Evolutionary conservation across 108 stramenopile species (phyloP), one percentile per base, ranked within the genome.

Genomic region (Cyclostephanos tholiformis): DNA sequence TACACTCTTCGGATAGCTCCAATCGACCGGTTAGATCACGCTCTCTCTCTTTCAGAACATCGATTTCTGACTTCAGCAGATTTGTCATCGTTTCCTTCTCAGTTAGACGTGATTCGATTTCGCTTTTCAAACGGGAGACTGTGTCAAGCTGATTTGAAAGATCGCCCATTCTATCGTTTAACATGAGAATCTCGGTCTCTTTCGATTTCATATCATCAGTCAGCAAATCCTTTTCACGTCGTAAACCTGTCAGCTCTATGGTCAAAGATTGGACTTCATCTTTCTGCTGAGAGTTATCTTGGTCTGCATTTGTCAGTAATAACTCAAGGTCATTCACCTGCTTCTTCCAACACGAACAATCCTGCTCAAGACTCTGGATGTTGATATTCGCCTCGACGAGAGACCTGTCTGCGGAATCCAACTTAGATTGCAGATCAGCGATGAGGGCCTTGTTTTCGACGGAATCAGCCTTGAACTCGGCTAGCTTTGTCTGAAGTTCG

Each of bases 371-470:
- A 39, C 20, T 19, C 16, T 64, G 30, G 11, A 67, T 67, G 22
- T 76, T 57, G 25, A 55, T 48, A 63, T 76, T 35, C 13, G 61
- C 57, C 36, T 77, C 68, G 25, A 58, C 68, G 44, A 68, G 49
- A 7, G 67, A 48, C 46, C 63, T 35, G 12, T 77, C 76, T 10
- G 76, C 51, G 3, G 68, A 38, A 46, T 77, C 62, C 61, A 77
- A 55, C 22, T 69, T 69, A 19, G 76, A 52, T 27, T 19, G 69
- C 0, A 77, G 67, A 22, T 63, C 68, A 9, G 67, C 38, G 26
- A 10, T 46, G 13, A 69, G 16, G 41, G 36, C 63, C 68, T 63
- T 67, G 39, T 36, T 39, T 14, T 20, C 49, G 4, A 12, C 23
- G 26, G 68, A 67, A 16, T 63, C 76, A 30, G 41, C 23, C 41